phyloP scores from a whole-genome alignment of 2,329 filamentous ascomycete genomes.

The Herpotrichia juniperi region DNA sequence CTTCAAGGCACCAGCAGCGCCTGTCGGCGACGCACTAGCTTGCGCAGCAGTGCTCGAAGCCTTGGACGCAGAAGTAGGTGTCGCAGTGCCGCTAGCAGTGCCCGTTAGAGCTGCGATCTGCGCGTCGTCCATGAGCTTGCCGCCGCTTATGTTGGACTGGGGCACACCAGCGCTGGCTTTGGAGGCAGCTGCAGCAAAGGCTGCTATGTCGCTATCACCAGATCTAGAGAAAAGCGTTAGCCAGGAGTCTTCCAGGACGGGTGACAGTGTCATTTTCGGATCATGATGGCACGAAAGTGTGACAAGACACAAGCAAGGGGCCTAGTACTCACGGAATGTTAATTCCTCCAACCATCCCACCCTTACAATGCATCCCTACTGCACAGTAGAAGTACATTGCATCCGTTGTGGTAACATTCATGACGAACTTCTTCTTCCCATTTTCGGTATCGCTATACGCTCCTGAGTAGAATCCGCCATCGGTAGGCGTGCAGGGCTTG shows the following conservation, averaged over 20 bases:
- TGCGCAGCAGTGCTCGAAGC: neutral
- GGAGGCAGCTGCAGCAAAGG: slow-evolving; percentile 4
- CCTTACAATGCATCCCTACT: slow-evolving; percentile 26
- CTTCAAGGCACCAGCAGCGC: slow-evolving; percentile 9
- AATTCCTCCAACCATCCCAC: slow-evolving; percentile 29
- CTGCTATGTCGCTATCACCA: slow-evolving; percentile 9
- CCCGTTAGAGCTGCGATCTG: slow-evolving; percentile 18
- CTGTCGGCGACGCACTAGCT: neutral
- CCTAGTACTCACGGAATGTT: slow-evolving; percentile 22
- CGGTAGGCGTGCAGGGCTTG: slow-evolving; percentile 16
- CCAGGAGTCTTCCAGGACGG: no score
- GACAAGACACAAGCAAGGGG: neutral
- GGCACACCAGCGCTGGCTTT: slow-evolving; percentile 3
- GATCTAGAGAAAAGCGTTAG: no score
- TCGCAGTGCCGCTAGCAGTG: neutral
- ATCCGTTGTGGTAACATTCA: slow-evolving; percentile 26
- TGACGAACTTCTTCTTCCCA: slow-evolving; percentile 28
- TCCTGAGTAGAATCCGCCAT: slow-evolving; percentile 27
- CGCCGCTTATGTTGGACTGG: slow-evolving; percentile 13
- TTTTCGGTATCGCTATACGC: slow-evolving; percentile 21
- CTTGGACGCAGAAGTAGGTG: neutral
- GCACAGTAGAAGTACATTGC: slow-evolving; percentile 33
- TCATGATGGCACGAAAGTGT: no score
- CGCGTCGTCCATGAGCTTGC: slow-evolving; percentile 19
- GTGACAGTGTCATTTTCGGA: no score